These are phyloP conservation scores for Brettanomyces bruxellensis DNA, from an alignment of 805 yeast species.

Conservation along the genomic window DNA sequence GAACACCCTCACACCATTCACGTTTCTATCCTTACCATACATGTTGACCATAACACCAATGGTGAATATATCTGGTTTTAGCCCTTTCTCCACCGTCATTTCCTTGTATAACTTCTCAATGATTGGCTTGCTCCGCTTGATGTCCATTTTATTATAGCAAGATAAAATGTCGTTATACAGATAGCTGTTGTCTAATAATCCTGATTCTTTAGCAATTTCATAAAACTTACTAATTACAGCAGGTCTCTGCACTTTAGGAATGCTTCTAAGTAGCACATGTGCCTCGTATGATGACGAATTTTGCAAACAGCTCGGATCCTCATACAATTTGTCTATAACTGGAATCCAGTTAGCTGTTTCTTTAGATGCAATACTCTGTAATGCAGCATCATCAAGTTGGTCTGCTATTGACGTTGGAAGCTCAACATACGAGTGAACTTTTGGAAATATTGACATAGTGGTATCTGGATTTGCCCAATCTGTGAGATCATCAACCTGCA, in stretches of 20 bases:
- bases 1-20: slow-evolving; percentile 30
- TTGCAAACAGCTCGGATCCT: slow-evolving; percentile 27
- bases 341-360: slow-evolving; percentile 39
- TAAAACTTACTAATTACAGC: slow-evolving; percentile 28
- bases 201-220: slow-evolving; percentile 28
- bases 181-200: slow-evolving; percentile 22
- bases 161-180: slow-evolving; percentile 31
- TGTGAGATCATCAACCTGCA: background rate
- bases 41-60: slow-evolving; percentile 37
- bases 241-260: slow-evolving; percentile 32
- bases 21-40: slow-evolving; percentile 31
- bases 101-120: slow-evolving; percentile 28
- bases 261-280: slow-evolving; percentile 26
- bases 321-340: slow-evolving; percentile 28
- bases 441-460: slow-evolving; percentile 16
- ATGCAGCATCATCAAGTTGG: slow-evolving; percentile 29
- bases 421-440: slow-evolving; percentile 14
- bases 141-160: slow-evolving; percentile 14
- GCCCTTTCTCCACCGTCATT: slow-evolving; percentile 15
- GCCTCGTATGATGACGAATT: slow-evolving; percentile 27
- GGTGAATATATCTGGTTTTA: slow-evolving; percentile 28
- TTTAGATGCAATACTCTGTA: slow-evolving; percentile 30
- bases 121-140: slow-evolving; percentile 12
- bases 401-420: slow-evolving; percentile 30
- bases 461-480: background rate